Percentiles rank a stretch among this genome's conserved stretches.
phyloP scores from a whole-genome alignment of 1,284 basidiomycete genomes.

The Apiotrichum porosum region DNA sequence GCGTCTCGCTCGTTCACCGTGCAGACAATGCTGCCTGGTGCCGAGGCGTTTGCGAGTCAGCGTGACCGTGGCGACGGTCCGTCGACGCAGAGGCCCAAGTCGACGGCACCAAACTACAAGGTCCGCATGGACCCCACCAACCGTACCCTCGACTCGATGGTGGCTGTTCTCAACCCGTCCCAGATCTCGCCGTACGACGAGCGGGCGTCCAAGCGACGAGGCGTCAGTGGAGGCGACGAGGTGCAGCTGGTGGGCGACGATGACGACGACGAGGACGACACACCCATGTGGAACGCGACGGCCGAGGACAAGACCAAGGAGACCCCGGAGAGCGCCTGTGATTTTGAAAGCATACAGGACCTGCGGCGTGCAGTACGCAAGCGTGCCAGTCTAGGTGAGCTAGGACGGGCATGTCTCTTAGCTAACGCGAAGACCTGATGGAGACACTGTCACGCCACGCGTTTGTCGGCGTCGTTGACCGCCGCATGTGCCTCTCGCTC shows the following conservation, averaged over 20 bases:
- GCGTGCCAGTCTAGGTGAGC: conserved; percentile 65
- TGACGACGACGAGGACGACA: conserved; percentile 23
- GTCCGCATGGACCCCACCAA: conserved; percentile 83
- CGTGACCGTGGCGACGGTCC: conserved; percentile 8
- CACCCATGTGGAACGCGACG: conserved; percentile 15
- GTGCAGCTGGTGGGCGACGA: background rate
- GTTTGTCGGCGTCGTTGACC: conserved; percentile 89
- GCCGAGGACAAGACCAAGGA: conserved; percentile 51
- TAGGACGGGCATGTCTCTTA: background rate
- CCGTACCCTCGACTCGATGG: conserved; percentile 90
- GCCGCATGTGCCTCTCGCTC: conserved; percentile 66
- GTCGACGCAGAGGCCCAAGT: background rate
- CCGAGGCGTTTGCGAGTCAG: conserved; percentile 11
- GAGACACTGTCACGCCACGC: conserved; percentile 82
- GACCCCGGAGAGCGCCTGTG: conserved; percentile 73
- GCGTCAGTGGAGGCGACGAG: conserved; percentile 25
- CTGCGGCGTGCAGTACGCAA: conserved; percentile 62
- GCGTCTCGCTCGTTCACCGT: conserved; percentile 70
- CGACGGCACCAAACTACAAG: conserved; percentile 70
- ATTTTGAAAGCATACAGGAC: conserved; percentile 68
- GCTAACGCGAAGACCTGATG: conserved; percentile 21
- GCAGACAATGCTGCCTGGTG: conserved; percentile 56
- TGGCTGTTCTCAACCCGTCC: conserved; percentile 50
- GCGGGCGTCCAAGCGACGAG: conserved; percentile 29
- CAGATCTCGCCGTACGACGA: conserved; percentile 27